These are phyloP conservation scores for Pyrenula massariospora DNA, from an alignment of 495 filamentous ascomycete species.

Conservation along the genomic window DNA sequence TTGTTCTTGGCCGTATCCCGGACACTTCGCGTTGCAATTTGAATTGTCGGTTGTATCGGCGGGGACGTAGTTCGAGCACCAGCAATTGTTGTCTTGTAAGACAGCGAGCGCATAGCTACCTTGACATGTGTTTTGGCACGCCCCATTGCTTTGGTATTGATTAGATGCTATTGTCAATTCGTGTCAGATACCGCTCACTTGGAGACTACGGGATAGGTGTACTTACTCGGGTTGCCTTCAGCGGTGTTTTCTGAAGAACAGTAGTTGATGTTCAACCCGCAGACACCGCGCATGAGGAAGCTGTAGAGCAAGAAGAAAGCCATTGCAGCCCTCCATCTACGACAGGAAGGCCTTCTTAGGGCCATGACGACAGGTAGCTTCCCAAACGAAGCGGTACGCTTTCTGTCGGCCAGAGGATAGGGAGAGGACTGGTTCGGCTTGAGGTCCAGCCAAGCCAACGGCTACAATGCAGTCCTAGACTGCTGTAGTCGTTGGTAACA, in stretches of 20 bases:
- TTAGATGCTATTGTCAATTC: slow-evolving; percentile 26
- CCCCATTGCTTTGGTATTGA: slow-evolving; percentile 56
- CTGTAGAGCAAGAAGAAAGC: neutral
- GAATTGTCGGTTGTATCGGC: slow-evolving; percentile 23
- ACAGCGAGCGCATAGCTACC: slow-evolving; percentile 55
- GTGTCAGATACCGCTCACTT: no score
- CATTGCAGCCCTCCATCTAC: no score
- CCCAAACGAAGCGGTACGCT: no score
- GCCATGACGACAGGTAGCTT: no score
- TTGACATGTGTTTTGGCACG: slow-evolving; percentile 43
- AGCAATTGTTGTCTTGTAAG: slow-evolving; percentile 52
- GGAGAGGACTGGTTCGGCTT: no score
- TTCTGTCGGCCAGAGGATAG: no score
- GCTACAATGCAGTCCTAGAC: no score
- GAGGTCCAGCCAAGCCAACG: no score
- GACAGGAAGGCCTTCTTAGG: no score
- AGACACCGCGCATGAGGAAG: neutral
- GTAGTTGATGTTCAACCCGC: slow-evolving; percentile 16
- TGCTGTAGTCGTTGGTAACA: no score
- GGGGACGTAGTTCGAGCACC: slow-evolving; percentile 66
- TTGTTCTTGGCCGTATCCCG: slow-evolving; percentile 52
- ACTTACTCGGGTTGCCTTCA: no score
- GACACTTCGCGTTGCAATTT: slow-evolving; percentile 47
- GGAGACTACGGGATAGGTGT: neutral
- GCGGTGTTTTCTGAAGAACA: slow-evolving; percentile 39